Percentiles rank a stretch among this genome's conserved stretches.
phyloP scores from a whole-genome alignment of 106 monocot genomes.

The Dendrobium catenatum region DNA sequence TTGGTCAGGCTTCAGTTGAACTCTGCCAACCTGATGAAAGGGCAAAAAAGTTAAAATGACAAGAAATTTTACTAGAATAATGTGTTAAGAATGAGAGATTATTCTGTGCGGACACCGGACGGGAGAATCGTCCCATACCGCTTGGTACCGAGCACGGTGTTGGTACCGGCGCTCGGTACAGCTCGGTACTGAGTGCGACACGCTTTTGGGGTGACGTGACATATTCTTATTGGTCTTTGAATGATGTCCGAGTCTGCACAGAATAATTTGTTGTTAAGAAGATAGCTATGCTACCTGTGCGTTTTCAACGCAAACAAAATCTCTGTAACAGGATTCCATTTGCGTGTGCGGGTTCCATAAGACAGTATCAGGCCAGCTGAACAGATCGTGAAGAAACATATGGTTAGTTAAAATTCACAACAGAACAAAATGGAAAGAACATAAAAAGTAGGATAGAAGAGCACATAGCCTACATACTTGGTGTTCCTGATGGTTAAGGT shows the following conservation, averaged over 20 bases:
- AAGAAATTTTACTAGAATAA: background rate
- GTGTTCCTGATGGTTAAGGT: slow-evolving; percentile 51
- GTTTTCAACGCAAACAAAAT: slow-evolving; percentile 99
- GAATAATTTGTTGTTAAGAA: background rate
- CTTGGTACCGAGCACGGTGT: too few species aligned
- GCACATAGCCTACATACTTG: slow-evolving; percentile 36
- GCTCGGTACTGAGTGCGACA: too few species aligned
- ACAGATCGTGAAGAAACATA: background rate
- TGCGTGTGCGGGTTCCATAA: slow-evolving; percentile 92
- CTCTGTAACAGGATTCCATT: slow-evolving; percentile 89
- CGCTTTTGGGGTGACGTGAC: too few species aligned
- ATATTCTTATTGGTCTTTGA: too few species aligned
- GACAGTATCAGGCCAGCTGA: slow-evolving; percentile 93
- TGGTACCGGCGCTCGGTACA: too few species aligned
- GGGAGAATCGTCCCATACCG: too few species aligned
- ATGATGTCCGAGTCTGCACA: too few species aligned
- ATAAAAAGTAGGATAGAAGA: background rate
- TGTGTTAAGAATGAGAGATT: background rate
- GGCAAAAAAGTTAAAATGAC: background rate
- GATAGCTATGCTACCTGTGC: slow-evolving; percentile 51
- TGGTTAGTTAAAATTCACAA: background rate
- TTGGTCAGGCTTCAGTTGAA: slow-evolving; percentile 68
- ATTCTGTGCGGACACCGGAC: too few species aligned
- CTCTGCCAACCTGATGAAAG: slow-evolving; percentile 43
- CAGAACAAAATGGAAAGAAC: background rate